Evolutionary conservation across 2,329 filamentous ascomycete species (phyloP), one percentile per base, ranked within the genome.

Genomic region (Alternaria postmessia): DNA sequence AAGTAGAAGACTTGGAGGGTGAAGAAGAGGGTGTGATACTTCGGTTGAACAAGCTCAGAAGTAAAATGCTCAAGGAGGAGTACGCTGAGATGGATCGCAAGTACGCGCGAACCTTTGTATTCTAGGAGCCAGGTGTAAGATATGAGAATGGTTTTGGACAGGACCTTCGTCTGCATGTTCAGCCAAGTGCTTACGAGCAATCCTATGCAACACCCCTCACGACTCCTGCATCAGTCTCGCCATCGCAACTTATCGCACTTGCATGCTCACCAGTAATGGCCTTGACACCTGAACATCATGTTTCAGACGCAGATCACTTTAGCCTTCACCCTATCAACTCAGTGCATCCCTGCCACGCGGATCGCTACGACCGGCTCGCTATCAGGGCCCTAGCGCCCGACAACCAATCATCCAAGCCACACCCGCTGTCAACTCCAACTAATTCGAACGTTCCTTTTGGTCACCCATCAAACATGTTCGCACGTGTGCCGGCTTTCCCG

Each of bases 11-110:
- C 22, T 51, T 76, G 4, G 76, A 77, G 48, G 75, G 68, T 14
- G 76, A 78, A 56, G 74, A 76, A 56, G 71, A 75, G 58, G 76
- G 75, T 8, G 75, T 78, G 8, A 64, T 63, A 9, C 66, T 76
- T 59, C 61, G 76, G 41, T 57, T 78, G 58, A 73, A 75, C 53
- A 78, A 77, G 63, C 61, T 78, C 32, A 71, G 76, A 56, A 64
- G 66, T 2, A 74, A 65, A 59, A 74, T 77, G 68, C 47, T 75
- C 32, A 72, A 65, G 47, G 76, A 76, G 46, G 71, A 75, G 64
- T 77, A 73, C 56, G 75, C 67, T 48, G 76, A 78, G 34, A 66
- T 73, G 70, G 75, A 77, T 58, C 71, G 70, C 61, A 76, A 75
- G 62, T 76, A 71, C 63, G 70, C 70, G 32, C 68, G 72, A 47